phyloP scores from a whole-genome alignment of 2,329 filamentous ascomycete species.

The Neofusicoccum kwambonambiense region DNA sequence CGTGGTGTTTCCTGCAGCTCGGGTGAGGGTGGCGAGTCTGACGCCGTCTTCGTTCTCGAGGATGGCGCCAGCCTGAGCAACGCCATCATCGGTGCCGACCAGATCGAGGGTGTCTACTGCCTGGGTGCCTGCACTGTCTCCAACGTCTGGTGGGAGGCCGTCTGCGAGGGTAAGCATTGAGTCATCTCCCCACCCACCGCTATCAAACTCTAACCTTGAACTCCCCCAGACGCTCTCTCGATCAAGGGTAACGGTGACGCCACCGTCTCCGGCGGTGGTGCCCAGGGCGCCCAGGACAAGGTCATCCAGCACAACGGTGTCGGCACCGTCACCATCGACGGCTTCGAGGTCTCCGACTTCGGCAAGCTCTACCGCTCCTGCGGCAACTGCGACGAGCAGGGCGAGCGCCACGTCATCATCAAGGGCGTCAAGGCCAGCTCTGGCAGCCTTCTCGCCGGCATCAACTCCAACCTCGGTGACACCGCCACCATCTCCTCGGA shows the following conservation, averaged over 20 bases:
- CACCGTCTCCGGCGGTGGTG: conserved; percentile 30
- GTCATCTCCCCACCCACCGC: conserved; percentile 42
- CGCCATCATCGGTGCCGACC: conserved; percentile 49
- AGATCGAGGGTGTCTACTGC: conserved; percentile 53
- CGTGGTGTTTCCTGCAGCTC: conserved; percentile 28
- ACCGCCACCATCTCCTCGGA: conserved; percentile 22
- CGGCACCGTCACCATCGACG: conserved; percentile 33
- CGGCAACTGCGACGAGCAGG: conserved; percentile 47
- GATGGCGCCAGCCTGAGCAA: conserved; percentile 44
- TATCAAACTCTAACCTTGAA: conserved; percentile 49
- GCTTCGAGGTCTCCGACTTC: conserved; percentile 30
- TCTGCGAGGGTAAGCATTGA: conserved; percentile 35
- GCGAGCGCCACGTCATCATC: conserved; percentile 39
- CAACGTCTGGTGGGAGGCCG: conserved; percentile 31
- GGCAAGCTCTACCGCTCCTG: conserved; percentile 29
- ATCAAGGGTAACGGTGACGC: conserved; percentile 25
- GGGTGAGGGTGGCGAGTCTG: conserved; percentile 43
- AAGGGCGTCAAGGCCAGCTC: conserved; percentile 2
- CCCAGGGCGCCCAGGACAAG: conserved; percentile 30
- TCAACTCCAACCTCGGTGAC: conserved; percentile 45
- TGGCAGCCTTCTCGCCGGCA: conserved; percentile 19
- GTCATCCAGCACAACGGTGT: conserved; percentile 36
- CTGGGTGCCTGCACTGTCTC: conserved; percentile 48
- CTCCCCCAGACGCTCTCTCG: conserved; percentile 43
- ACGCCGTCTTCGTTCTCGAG: conserved; percentile 16